Conservation (phyloP, 345 rosid genomes). For the Melaleuca alternifolia region DNA sequence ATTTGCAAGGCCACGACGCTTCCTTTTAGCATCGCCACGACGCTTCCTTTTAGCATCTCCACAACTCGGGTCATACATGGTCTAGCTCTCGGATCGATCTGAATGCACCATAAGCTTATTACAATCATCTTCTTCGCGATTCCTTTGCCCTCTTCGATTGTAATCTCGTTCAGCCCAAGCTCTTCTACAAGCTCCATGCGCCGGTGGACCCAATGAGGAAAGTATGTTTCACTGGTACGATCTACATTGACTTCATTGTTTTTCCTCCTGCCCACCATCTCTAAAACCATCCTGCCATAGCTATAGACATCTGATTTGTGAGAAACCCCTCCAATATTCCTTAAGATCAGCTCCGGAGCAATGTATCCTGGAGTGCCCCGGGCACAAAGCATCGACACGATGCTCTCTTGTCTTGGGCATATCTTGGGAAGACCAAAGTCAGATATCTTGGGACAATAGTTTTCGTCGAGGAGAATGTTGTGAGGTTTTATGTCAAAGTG, state of each 20-base stretch:
- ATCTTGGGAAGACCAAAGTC: conserved; percentile 44
- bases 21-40: background rate
- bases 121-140: background rate
- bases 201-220: background rate
- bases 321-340: conserved; percentile 22
- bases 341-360: conserved; percentile 21
- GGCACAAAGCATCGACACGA: conserved; percentile 7
- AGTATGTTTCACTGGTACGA: background rate
- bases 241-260: background rate
- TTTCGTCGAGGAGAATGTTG: conserved; percentile 29
- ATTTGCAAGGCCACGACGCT: background rate
- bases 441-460: conserved; percentile 25
- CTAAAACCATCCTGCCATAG: conserved; percentile 7
- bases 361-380: conserved; percentile 27
- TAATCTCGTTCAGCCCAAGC: background rate
- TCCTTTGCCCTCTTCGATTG: background rate
- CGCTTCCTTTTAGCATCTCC: background rate
- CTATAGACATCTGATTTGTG: conserved; percentile 30
- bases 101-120: background rate
- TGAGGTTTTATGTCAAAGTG: conserved; percentile 43
- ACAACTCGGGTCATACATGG: background rate
- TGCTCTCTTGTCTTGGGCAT: conserved; percentile 13
- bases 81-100: background rate
- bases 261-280: background rate
- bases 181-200: background rate